Conservation (phyloP, 2,329 filamentous ascomycete species). For the Fusarium sp. region DNA sequence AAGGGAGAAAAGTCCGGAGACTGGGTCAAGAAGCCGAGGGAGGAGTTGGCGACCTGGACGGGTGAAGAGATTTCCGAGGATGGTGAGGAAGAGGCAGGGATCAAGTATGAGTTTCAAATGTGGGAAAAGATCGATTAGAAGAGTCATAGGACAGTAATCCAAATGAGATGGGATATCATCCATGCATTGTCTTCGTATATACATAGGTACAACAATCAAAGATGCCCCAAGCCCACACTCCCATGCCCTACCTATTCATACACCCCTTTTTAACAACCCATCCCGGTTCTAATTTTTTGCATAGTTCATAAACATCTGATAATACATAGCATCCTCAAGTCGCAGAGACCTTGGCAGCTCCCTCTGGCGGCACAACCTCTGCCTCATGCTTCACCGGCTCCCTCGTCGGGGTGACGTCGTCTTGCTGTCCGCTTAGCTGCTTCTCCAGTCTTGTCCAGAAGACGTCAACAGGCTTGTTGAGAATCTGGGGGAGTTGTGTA, state of each 20-base stretch:
- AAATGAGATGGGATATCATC: conserved; percentile 33
- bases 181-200: conserved; percentile 33
- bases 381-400: conserved; percentile 32
- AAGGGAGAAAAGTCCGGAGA: conserved; percentile 53
- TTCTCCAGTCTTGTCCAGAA: conserved; percentile 60
- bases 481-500: conserved; percentile 47
- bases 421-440: conserved; percentile 52
- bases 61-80: conserved; percentile 72
- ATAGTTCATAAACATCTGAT: conserved; percentile 35
- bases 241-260: conserved; percentile 36
- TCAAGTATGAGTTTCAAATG: conserved; percentile 78
- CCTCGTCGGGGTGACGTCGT: conserved; percentile 20
- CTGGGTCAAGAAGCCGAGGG: conserved; percentile 67
- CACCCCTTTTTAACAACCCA: conserved; percentile 8
- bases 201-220: conserved; percentile 18
- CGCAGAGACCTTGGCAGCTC: conserved; percentile 36
- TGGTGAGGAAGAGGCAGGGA: conserved; percentile 71
- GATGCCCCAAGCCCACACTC: conserved; percentile 17
- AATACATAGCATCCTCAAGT: conserved; percentile 40
- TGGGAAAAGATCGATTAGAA: conserved; percentile 67
- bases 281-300: conserved; percentile 25
- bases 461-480: conserved; percentile 52
- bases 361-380: conserved; percentile 16
- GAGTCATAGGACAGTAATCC: conserved; percentile 11
- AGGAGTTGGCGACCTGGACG: conserved; percentile 71